These are phyloP conservation scores for Aquilaria yunnanensis DNA, from an alignment of 345 rosid genomes.

Conservation along the genomic window DNA sequence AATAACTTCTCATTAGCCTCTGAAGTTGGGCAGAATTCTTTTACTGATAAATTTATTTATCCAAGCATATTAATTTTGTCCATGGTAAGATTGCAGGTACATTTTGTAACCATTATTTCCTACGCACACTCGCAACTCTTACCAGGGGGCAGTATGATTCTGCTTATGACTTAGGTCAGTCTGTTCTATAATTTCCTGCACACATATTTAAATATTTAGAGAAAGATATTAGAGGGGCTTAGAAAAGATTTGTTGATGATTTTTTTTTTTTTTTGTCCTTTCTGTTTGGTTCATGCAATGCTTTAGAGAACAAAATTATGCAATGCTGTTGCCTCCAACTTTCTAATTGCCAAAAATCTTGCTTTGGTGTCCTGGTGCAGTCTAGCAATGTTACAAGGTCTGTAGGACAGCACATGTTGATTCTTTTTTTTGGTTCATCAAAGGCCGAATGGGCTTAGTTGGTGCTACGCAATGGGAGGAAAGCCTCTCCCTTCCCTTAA, in stretches of 20 bases:
- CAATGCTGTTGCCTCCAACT: too few relatives aligned
- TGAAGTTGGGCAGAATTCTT: background rate
- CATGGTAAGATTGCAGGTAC: conserved; percentile 45
- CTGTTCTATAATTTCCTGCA: background rate
- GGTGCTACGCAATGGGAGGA: too few relatives aligned
- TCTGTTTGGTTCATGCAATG: too few relatives aligned
- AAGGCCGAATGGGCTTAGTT: too few relatives aligned
- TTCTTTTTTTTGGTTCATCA: too few relatives aligned
- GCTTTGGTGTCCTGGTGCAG: too few relatives aligned
- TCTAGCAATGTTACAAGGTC: too few relatives aligned
- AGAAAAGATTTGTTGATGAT: background rate
- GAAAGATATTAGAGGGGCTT: background rate
- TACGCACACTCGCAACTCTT: conserved; percentile 60
- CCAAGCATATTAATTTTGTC: conserved; percentile 1
- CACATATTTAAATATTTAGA: background rate
- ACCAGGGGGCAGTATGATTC: conserved; percentile 71
- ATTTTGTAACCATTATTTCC: conserved; percentile 90
- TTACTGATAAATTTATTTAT: background rate
- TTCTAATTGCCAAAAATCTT: too few relatives aligned
- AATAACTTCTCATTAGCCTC: background rate
- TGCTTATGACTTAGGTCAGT: conserved; percentile 59
- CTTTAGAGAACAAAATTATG: too few relatives aligned
- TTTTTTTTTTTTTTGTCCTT: too few relatives aligned
- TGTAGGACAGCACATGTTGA: too few relatives aligned
- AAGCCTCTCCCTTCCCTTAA: too few relatives aligned